Evolutionary conservation across 1,284 basidiomycete species (phyloP).

Genomic region (Leccinum huronense): DNA sequence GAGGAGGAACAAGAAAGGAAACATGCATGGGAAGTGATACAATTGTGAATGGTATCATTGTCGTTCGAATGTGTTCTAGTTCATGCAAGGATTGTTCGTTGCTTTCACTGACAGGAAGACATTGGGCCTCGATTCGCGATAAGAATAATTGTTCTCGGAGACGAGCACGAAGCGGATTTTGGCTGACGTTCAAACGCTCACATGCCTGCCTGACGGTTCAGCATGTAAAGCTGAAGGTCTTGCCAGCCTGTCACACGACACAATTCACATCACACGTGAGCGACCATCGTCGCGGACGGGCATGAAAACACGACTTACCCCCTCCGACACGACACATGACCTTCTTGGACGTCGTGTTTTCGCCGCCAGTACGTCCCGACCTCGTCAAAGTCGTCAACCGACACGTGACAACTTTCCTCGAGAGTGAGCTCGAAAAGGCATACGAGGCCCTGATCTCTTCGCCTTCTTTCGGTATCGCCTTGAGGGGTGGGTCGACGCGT

Average conservation of each 20-base stretch:
- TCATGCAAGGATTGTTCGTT: constrained; percentile 26
- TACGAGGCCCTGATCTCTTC: constrained; percentile 84
- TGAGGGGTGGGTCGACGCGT: constrained; percentile 75
- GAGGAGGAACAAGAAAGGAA: constrained; percentile 5
- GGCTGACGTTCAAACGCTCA: constrained; percentile 18
- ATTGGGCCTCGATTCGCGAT: constrained; percentile 3
- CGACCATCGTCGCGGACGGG: not conserved
- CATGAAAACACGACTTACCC: constrained; percentile 46
- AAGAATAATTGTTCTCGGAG: constrained; percentile 5
- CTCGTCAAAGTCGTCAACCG: constrained; percentile 76
- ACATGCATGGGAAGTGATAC: constrained; percentile 30
- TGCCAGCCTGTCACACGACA: constrained; percentile 68
- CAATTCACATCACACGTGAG: constrained; percentile 9
- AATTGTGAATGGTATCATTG: constrained; percentile 26
- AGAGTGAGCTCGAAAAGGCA: constrained; percentile 68
- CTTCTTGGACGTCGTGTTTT: constrained; percentile 61
- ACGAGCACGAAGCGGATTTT: not conserved
- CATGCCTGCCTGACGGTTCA: constrained; percentile 66
- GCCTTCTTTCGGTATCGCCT: constrained; percentile 61
- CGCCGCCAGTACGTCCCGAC: constrained; percentile 46
- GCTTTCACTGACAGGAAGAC: constrained; percentile 14
- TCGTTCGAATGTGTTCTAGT: constrained; percentile 31
- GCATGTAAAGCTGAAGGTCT: constrained; percentile 76
- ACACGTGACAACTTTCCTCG: constrained; percentile 74
- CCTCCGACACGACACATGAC: constrained; percentile 86